Evolutionary conservation across 108 stramenopile genomes (phyloP).

Genomic region (Pseudonitzschia pungens): DNA sequence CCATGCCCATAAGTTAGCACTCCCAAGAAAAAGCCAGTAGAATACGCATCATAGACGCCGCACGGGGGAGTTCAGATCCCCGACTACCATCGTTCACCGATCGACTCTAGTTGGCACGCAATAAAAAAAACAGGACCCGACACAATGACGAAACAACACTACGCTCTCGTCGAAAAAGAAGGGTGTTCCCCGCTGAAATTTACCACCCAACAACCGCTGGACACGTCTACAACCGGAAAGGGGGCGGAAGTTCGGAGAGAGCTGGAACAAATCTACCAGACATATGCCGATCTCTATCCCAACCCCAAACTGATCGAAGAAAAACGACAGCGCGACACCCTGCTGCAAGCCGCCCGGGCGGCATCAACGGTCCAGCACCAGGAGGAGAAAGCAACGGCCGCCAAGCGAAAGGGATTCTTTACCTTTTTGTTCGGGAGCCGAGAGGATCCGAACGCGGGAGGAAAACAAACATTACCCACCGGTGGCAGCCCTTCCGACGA

Average conservation of each 20-base stretch:
- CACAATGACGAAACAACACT: not conserved
- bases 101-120: no score
- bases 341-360: constrained; percentile 43
- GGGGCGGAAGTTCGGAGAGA: constrained; percentile 10
- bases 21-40: no score
- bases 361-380: constrained; percentile 16
- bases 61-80: no score
- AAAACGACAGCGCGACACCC: constrained; percentile 31
- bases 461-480: not conserved
- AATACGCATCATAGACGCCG: no score
- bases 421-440: constrained; percentile 15
- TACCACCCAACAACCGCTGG: not conserved
- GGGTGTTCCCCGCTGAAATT: not conserved
- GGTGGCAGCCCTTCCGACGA: not conserved
- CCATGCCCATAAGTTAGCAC: no score
- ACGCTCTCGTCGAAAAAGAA: constrained; percentile 14
- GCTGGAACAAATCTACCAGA: constrained; percentile 32
- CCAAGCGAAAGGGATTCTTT: constrained; percentile 15
- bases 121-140: not conserved
- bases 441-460: not conserved
- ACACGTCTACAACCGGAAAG: not conserved
- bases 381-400: not conserved
- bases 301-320: constrained; percentile 50
- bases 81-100: no score
- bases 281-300: constrained; percentile 53